These are phyloP conservation scores for Clitopilus hobsonii DNA, from an alignment of 768 basidiomycete species.

Conservation along the genomic window DNA sequence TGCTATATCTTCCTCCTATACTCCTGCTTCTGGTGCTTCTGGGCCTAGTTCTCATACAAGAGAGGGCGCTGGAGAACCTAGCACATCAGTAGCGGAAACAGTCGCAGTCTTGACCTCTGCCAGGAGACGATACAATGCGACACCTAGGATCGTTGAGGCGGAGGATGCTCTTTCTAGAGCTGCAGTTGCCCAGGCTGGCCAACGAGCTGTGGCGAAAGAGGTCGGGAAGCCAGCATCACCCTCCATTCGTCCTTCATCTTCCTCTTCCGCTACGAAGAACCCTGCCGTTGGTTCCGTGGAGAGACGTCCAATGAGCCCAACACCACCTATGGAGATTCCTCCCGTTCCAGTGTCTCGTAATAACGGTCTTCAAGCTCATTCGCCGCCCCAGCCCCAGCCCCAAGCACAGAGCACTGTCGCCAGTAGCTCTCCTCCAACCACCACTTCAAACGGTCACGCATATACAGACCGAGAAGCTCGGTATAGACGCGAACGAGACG, in stretches of 20 bases:
- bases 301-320: neutral
- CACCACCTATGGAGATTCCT: neutral
- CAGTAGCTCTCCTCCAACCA: neutral
- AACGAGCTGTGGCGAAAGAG: too few species aligned
- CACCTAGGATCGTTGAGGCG: neutral
- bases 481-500: neutral
- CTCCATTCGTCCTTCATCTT: neutral
- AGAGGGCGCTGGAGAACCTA: neutral
- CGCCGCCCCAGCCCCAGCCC: neutral
- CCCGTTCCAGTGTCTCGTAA: too few species aligned
- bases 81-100: neutral
- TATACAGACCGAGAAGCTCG: neutral
- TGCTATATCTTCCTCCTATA: neutral
- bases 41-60: neutral
- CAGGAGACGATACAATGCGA: neutral
- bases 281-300: too few species aligned
- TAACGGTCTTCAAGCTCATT: neutral
- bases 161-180: too few species aligned
- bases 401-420: neutral
- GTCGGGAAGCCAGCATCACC: too few species aligned
- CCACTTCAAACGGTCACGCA: too few species aligned
- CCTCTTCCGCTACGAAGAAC: too few species aligned
- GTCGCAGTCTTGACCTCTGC: neutral
- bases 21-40: neutral
- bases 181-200: neutral